Evolutionary conservation across 805 yeast species (phyloP), one percentile per base, ranked within the genome.

Genomic region (Candida vartiovaarae): DNA sequence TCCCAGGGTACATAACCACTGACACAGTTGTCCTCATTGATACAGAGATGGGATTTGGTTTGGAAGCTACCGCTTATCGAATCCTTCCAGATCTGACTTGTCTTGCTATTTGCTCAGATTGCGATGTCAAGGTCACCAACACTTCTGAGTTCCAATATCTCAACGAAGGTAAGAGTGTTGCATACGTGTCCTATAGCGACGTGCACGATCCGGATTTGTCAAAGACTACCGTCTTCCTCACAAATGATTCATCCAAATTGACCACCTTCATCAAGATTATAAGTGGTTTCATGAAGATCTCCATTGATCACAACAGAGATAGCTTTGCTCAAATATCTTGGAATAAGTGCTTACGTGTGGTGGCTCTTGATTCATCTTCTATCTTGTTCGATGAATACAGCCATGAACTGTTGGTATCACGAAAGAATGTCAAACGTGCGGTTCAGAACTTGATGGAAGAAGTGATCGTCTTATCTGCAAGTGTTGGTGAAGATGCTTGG

Each of bases 1-100:
- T 45, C 4, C 25, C 32, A 15, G 8, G 15, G 1, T 40, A 38
- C 23, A 29, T 37, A 3, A 28, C 34, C 1, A 9, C 27, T 10
- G 36, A 38, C 3, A 36, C 55, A 2, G 31, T 47, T 32, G 36
- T 52, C 8, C 23, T 51, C 6, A 44, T 51, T 31, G 58, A 54
- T 32, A 46, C 47, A 20, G 41, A 38, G 31, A 38, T 32, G 30
- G 40, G 40, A 2, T 23, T 37, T 23, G 40, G 40, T 7, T 30
- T 37, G 5, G 40, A 37, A 9, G 8, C 37, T 10, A 35, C n/a
- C n/a, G 42, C 29, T 31, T 5, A 27, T 26, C 31, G 28, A 9
- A 28, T 28, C 8, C 20, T 39, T 8, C 37, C 42, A 7, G 20
- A 6, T 26, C 28, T 34, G 6, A 9, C 32, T 8, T 39, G 42